Evolutionary conservation across 345 rosid genomes (phyloP), one percentile per base, ranked within the genome.

Genomic region (Leavenworthia alabamica): DNA sequence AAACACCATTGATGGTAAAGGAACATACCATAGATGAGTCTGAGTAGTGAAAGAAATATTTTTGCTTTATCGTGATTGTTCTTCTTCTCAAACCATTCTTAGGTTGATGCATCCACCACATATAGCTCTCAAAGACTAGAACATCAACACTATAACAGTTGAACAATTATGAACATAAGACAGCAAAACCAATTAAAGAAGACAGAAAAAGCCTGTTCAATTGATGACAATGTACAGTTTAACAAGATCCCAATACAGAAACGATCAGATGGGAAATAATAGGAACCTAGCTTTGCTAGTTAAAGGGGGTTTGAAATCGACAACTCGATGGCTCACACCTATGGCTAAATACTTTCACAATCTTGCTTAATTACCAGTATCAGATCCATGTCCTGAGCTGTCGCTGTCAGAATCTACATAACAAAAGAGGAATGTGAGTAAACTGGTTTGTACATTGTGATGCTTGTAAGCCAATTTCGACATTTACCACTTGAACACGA

Each of bases 61-160:
- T n/a, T n/a, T n/a, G n/a, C n/a, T n/a, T n/a, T n/a, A n/a, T n/a
- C n/a, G n/a, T n/a, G n/a, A n/a, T n/a, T n/a, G n/a, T n/a, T n/a
- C n/a, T n/a, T n/a, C n/a, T n/a, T n/a, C n/a, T n/a, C n/a, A n/a
- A n/a, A n/a, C n/a, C n/a, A n/a, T n/a, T 85, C 43, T 62, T 62
- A 27, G 97, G 96, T 43, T 73, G 82, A 80, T 82, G 70, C 99
- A 92, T 89, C 99, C 99, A 92, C 99, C 97, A 92, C 0, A 89
- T 85, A 22, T 92, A 89, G 77, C 96, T 86, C 74, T 92, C 93
- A 28, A 89, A 92, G 37, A 92, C 80, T 24, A 92, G 61, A 14
- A 89, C 27, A 68, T 89, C 89, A 7, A 81, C 94, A n/a, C 82
- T 86, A 57, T 78, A 66, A 94, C 94, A 93, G 62, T 72, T 73